Evolutionary conservation across 139 green algal genomes (phyloP), one percentile per base, ranked within the genome.

Genomic region (Volvox africanus): DNA sequence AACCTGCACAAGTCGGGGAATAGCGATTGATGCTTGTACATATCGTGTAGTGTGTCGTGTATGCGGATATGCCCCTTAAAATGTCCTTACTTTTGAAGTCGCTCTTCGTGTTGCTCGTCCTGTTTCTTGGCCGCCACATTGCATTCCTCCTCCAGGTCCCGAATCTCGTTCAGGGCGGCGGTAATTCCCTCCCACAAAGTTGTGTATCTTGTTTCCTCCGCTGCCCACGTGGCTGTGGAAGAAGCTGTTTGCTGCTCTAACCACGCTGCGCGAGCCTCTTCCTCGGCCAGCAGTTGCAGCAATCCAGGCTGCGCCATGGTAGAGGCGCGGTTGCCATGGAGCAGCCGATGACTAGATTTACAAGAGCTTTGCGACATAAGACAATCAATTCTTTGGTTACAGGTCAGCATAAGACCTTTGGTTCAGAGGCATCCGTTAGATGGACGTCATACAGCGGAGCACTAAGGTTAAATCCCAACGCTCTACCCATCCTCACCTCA

Each of bases 61-160:
- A 55, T 55, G 44, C 44, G 44, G 9, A 9, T 55, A 55, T 55
- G 44, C 44, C 44, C 44, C 44, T 55, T 55, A 55, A 14, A 5
- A 55, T 16, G 12, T 28, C 61, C 86, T 26, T 2, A 90, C 86
- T 75, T 76, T n/a, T 84, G 9, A 30, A 90, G 50, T 44, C 67
- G 86, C 28, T 90, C 86, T 5, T 28, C 65, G 32, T 90, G 80
- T 75, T 90, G 80, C 16, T 73, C 86, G 9, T 75, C 69, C 69
- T 90, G 69, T 76, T 90, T 61, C 71, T 36, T 61, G 11, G 86
- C 86, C 21, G 37, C 69, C 86, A 14, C 71, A n/a, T 36, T 83
- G 86, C 86, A 90, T 44, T 75, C 71, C 50, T 90, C 86, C 50
- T 90, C 86, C 44, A 55, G 19, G 11, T 61, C 71, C 19, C 28